A percentile compares a stretch with the other conserved stretches of the same genome.
phyloP scores from a whole-genome alignment of 805 yeast genomes.

The Zygoascus biomembranicola region DNA sequence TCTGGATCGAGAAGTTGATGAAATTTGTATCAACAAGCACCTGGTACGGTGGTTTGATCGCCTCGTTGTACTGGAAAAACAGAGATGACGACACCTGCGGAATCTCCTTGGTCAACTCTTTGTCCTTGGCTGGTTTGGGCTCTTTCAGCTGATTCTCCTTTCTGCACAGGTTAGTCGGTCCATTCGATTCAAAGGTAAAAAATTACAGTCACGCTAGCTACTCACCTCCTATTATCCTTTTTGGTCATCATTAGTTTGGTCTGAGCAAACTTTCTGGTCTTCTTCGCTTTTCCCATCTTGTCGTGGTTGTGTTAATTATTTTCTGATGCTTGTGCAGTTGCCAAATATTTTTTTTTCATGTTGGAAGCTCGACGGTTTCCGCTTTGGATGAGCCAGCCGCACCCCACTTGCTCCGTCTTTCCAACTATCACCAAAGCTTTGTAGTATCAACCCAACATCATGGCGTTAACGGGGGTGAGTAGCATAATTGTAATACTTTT shows the following conservation, averaged over 20 bases:
- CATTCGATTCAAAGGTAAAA: background rate
- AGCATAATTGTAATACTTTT: background rate
- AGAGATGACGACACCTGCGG: constrained; percentile 96
- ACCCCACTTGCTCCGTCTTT: background rate
- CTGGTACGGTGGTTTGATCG: constrained; percentile 97
- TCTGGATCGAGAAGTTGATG: constrained; percentile 92
- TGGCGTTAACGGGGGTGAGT: constrained; percentile 6
- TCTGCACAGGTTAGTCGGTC: background rate
- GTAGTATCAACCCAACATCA: background rate
- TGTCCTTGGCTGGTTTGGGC: constrained; percentile 47
- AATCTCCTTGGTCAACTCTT: constrained; percentile 62
- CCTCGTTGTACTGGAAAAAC: constrained; percentile 88
- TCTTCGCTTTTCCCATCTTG: constrained; percentile 90
- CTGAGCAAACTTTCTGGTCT: constrained; percentile 92
- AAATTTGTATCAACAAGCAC: constrained; percentile 94
- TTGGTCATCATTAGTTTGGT: constrained; percentile 74
- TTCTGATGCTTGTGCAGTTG: too few relatives aligned
- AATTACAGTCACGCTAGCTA: background rate
- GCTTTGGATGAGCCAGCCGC: background rate
- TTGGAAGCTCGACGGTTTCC: background rate
- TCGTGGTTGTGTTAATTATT: too few relatives aligned
- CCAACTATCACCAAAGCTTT: background rate
- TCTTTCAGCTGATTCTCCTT: constrained; percentile 18
- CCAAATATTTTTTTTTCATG: background rate
- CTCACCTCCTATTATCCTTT: constrained; percentile 57